Base-by-base conservation (phyloP, 768 basidiomycete species). In the Boletales sp. region DNA sequence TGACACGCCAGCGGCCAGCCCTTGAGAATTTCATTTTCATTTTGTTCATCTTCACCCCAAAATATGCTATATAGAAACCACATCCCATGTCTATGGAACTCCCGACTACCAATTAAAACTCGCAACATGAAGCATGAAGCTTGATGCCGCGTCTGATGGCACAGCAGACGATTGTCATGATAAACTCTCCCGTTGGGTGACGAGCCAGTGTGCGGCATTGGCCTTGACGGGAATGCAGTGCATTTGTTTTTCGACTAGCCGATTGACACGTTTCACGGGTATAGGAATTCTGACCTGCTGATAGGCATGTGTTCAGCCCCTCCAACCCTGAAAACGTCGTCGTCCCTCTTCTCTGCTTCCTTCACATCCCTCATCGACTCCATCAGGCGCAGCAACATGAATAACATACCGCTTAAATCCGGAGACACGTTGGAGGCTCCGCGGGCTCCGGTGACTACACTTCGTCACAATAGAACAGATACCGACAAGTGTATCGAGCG, bases 401-500 rank as follows among this genome's bases (percentile, higher is more conserved):
- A 47, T 32, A 48, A 42, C 48, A 1, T 6, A 1, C 52, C 55
- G 8, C 63, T 60, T 39, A 60, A 51, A 34, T 58, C 50, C 5
- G 40, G 43, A 34, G 56, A 66, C 6, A 40, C 53, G 17, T 24
- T 65, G 19, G 55, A 38, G 8, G 64, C 58, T 36, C 38, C 40
- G 3, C 47, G 1, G 37, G 64, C 65, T 3, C 65, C 65, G 24
- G 52, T 57, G 8, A 68, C 65, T 1, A 18, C 32, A 27, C 17
- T 29, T 3, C 66, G 62, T 32, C 60, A 10, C 0, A 50, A 17
- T 41, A 66, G 65, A 30, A 36, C 42, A 32, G 64, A 68, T 35
- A 66, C 65, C 3, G 66, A 68, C 48, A 53, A 24, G 42, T 6
- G 40, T n/a, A 52, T 66, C 35, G 59, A 62, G 13, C 61, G 57